A percentile compares a stretch with the other conserved stretches of the same genome.
Conservation (phyloP, 225 moss, liverwort and hornwort genomes). For the Rhytidiadelphus loreus region DNA sequence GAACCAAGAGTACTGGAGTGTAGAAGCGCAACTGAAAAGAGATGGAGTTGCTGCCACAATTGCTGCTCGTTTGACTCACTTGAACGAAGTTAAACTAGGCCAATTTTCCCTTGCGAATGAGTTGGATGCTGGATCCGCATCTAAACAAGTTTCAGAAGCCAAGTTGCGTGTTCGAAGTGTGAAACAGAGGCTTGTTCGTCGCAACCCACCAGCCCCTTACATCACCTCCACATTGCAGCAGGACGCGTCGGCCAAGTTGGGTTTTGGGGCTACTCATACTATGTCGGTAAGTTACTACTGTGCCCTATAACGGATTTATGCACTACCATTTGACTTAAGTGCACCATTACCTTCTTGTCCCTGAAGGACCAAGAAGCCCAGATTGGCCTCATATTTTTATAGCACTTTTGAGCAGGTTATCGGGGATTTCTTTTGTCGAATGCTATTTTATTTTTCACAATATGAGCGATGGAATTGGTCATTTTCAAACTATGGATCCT, state of each 20-base stretch:
- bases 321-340: neutral
- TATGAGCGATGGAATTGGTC: no score
- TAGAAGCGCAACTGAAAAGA: constrained; percentile 38
- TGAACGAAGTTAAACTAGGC: constrained; percentile 55
- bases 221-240: constrained; percentile 93
- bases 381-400: neutral
- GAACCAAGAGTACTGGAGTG: constrained; percentile 62
- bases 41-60: neutral
- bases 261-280: constrained; percentile 75
- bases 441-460: neutral
- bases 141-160: constrained; percentile 33
- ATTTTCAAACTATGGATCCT: neutral
- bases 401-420: neutral
- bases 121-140: constrained; percentile 31
- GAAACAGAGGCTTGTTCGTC: constrained; percentile 51
- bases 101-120: constrained; percentile 67
- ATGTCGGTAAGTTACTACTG: constrained; percentile 55
- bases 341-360: neutral
- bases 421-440: neutral
- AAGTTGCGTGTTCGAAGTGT: constrained; percentile 52
- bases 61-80: constrained; percentile 62
- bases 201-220: constrained; percentile 69
- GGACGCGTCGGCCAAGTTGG: constrained; percentile 85
- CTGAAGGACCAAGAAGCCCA: neutral
- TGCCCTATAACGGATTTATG: neutral